Evolutionary conservation across 805 yeast genomes (phyloP).

Genomic region (Debaryomyces maramus): DNA sequence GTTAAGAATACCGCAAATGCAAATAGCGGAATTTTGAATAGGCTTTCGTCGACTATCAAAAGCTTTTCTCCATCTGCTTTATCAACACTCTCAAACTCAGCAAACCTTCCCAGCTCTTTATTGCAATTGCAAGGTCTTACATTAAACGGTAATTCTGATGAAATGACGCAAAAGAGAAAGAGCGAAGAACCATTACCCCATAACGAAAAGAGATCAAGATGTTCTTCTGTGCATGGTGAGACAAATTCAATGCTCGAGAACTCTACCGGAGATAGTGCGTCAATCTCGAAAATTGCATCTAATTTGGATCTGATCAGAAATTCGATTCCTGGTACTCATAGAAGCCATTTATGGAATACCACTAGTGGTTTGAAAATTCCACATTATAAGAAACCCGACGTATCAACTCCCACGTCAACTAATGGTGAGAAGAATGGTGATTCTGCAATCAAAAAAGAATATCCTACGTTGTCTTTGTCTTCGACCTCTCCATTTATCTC

Average conservation of each 20-base stretch:
- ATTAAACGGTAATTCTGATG: not conserved
- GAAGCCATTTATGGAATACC: conserved; percentile 10
- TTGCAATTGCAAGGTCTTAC: conserved; percentile 9
- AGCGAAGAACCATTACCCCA: not conserved
- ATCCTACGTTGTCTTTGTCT: conserved; percentile 19
- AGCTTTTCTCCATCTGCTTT: conserved; percentile 1
- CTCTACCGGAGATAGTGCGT: conserved; percentile 7
- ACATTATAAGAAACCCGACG: conserved; percentile 21
- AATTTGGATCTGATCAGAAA: conserved; percentile 15
- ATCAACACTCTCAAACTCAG: not conserved
- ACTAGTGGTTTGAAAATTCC: conserved; percentile 23
- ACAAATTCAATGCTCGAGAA: not conserved
- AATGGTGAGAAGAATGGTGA: not conserved
- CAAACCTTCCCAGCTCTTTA: conserved; percentile 7
- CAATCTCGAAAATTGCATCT: conserved; percentile 12
- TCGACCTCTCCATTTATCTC: conserved; percentile 31
- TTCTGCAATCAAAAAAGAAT: conserved; percentile 9
- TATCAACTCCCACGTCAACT: not conserved
- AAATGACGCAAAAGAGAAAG: conserved; percentile 5
- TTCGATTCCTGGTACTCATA: conserved; percentile 7
- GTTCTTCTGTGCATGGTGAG: conserved; percentile 2
- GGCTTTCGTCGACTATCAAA: conserved; percentile 7
- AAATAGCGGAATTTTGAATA: conserved; percentile 4
- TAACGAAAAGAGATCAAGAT: conserved; percentile 6
- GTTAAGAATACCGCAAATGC: conserved; percentile 8